Conservation (phyloP, 2,329 filamentous ascomycete genomes). For the Talaromyces piceae region DNA sequence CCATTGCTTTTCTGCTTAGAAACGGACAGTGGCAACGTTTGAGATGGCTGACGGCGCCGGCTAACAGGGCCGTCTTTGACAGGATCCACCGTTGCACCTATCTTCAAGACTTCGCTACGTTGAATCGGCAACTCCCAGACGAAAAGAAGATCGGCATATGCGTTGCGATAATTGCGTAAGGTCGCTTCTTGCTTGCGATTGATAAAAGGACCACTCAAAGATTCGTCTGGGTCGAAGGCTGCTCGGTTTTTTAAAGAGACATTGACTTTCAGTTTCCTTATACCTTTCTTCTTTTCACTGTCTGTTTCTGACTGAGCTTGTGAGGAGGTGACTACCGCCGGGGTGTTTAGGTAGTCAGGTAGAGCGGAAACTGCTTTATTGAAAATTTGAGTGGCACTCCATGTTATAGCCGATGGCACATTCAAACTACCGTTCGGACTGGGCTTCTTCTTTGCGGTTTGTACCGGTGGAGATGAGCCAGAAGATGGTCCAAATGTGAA, state of each 20-base stretch:
- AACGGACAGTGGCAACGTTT: conserved; percentile 17
- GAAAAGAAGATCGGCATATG: conserved; percentile 53
- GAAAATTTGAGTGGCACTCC: conserved; percentile 20
- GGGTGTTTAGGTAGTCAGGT: conserved; percentile 24
- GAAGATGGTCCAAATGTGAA: conserved; percentile 38
- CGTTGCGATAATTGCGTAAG: conserved; percentile 47
- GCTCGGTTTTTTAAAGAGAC: conserved; percentile 50
- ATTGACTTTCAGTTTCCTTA: conserved; percentile 33
- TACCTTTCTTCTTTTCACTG: conserved; percentile 25
- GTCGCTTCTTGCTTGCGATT: conserved; percentile 42
- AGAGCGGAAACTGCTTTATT: conserved; percentile 20
- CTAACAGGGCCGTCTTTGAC: conserved; percentile 18
- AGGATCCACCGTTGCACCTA: conserved; percentile 39
- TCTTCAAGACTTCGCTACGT: conserved; percentile 52
- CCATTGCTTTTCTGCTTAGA: conserved; percentile 11
- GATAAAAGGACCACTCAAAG: conserved; percentile 41
- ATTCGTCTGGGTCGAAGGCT: conserved; percentile 48
- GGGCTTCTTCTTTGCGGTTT: conserved; percentile 27
- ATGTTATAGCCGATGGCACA: conserved; percentile 20
- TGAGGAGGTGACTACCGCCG: conserved; percentile 19
- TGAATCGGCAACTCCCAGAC: conserved; percentile 51
- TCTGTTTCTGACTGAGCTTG: conserved; percentile 33
- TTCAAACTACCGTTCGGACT: conserved; percentile 32
- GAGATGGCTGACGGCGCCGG: conserved; percentile 18
- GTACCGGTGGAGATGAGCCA: conserved; percentile 33